These are phyloP conservation scores for Linnemannia elongata DNA, from an alignment of 192 early-diverging fungal genomes.

Conservation along the genomic window DNA sequence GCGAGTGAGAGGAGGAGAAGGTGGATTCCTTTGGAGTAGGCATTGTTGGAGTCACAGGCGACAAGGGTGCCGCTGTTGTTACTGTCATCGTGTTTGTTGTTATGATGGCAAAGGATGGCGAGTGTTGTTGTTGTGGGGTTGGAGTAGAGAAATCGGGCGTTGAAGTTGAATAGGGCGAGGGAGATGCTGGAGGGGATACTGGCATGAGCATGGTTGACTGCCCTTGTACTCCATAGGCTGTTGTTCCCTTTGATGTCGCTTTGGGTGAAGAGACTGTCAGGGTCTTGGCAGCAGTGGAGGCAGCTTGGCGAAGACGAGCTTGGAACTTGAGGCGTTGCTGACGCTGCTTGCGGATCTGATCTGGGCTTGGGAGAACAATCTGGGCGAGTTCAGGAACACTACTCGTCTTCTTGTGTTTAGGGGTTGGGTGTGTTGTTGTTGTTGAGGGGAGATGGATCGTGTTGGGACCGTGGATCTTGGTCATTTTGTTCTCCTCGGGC, in stretches of 20 bases:
- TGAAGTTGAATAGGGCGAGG: not conserved
- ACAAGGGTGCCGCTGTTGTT: not conserved
- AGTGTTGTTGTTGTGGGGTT: not conserved
- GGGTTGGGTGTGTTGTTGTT: conserved; percentile 9
- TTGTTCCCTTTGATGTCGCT: not conserved
- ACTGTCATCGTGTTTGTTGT: not conserved
- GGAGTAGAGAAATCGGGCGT: not conserved
- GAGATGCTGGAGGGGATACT: not conserved
- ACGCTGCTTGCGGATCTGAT: conserved; percentile 41
- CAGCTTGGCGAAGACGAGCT: conserved; percentile 32
- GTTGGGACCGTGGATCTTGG: conserved; percentile 15
- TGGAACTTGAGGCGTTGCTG: conserved; percentile 39
- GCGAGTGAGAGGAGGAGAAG: not conserved
- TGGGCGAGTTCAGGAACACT: conserved; percentile 24
- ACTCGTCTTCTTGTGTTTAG: no score
- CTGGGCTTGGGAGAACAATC: conserved; percentile 31
- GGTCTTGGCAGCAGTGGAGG: conserved; percentile 4
- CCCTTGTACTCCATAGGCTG: not conserved
- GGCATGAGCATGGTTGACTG: not conserved
- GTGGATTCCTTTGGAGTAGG: not conserved
- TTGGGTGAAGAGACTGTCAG: not conserved
- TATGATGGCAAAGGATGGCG: not conserved
- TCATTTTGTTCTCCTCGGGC: not conserved
- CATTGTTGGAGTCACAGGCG: not conserved
- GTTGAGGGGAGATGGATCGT: conserved; percentile 35